These are phyloP conservation scores for Quambalaria eucalypti DNA, from an alignment of 1,284 basidiomycete genomes.

Conservation along the genomic window DNA sequence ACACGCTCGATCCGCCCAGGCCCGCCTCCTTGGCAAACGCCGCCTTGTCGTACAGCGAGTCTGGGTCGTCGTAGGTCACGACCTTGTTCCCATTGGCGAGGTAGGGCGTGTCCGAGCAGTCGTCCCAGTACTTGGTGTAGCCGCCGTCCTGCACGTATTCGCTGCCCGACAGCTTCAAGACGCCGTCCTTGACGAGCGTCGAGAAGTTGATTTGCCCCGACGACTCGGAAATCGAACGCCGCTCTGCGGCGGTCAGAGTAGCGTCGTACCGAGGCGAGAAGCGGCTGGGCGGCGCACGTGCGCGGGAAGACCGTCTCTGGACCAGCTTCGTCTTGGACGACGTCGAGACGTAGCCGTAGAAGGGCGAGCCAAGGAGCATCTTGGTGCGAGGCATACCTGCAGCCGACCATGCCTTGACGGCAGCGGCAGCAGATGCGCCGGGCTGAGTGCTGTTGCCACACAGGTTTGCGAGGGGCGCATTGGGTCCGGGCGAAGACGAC, in stretches of 20 bases:
- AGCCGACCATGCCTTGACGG: constrained; percentile 28
- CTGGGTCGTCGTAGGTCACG: constrained; percentile 38
- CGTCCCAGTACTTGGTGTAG: constrained; percentile 35
- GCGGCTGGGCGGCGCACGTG: background rate
- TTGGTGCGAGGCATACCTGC: constrained; percentile 37
- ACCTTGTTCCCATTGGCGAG: constrained; percentile 20
- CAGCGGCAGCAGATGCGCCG: constrained; percentile 22
- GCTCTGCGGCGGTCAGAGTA: background rate
- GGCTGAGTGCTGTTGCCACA: constrained; percentile 36
- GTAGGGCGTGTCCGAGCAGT: constrained; percentile 35
- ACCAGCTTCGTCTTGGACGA: constrained; percentile 10
- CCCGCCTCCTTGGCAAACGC: constrained; percentile 24
- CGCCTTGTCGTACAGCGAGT: constrained; percentile 31
- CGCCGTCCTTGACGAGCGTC: constrained; percentile 19
- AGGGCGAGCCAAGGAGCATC: constrained; percentile 33
- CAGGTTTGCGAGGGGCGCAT: constrained; percentile 34
- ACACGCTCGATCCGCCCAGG: constrained; percentile 29
- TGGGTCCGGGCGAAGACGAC: constrained; percentile 21
- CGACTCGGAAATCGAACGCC: constrained; percentile 7
- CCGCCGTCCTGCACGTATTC: constrained; percentile 18
- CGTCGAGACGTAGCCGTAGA: constrained; percentile 31
- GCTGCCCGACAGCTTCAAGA: constrained; percentile 7
- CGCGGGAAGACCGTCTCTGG: background rate
- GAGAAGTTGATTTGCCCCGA: constrained; percentile 32
- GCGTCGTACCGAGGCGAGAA: background rate